These are phyloP conservation scores for Pleurotus djamor DNA, from an alignment of 768 basidiomycete genomes.

Conservation along the genomic window DNA sequence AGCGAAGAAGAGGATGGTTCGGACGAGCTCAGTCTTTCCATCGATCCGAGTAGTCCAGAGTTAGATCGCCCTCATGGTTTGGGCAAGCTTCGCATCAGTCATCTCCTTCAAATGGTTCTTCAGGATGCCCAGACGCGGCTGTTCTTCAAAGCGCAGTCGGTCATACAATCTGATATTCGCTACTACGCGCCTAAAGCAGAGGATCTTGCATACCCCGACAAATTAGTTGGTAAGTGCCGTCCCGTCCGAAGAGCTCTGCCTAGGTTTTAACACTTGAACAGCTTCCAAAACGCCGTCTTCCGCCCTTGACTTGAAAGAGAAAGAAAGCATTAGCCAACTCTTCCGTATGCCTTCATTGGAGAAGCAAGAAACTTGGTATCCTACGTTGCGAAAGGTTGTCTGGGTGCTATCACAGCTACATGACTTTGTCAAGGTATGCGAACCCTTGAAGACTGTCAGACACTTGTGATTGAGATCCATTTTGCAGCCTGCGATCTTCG, in stretches of 20 bases:
- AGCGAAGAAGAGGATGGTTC: conserved; percentile 22
- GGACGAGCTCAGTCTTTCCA: conserved; percentile 37
- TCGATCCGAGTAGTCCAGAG: conserved; percentile 22
- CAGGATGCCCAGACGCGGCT: conserved; percentile 96
- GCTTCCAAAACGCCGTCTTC: conserved; percentile 42
- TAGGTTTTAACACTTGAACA: conserved; percentile 15
- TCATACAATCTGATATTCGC: conserved; percentile 86
- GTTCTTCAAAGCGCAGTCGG: conserved; percentile 93
- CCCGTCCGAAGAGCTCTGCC: conserved; percentile 2
- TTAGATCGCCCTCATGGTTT: conserved; percentile 34
- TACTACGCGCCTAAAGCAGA: conserved; percentile 75
- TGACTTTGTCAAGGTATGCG: conserved; percentile 84
- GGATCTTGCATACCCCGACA: conserved; percentile 87
- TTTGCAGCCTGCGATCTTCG: conserved; percentile 88
- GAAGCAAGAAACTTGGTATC: conserved; percentile 88
- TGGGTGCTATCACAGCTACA: conserved; percentile 92
- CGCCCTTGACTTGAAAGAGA: conserved; percentile 54
- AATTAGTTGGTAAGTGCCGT: conserved; percentile 59
- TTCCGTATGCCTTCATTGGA: conserved; percentile 71
- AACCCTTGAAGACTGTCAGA: not conserved
- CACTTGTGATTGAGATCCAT: not conserved
- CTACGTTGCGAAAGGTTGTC: conserved; percentile 81
- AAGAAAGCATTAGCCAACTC: conserved; percentile 65
- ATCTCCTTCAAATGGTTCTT: conserved; percentile 83
- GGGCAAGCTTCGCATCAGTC: conserved; percentile 71